phyloP scores from a whole-genome alignment of 2,329 filamentous ascomycete genomes.

The Colletotrichum siamense region DNA sequence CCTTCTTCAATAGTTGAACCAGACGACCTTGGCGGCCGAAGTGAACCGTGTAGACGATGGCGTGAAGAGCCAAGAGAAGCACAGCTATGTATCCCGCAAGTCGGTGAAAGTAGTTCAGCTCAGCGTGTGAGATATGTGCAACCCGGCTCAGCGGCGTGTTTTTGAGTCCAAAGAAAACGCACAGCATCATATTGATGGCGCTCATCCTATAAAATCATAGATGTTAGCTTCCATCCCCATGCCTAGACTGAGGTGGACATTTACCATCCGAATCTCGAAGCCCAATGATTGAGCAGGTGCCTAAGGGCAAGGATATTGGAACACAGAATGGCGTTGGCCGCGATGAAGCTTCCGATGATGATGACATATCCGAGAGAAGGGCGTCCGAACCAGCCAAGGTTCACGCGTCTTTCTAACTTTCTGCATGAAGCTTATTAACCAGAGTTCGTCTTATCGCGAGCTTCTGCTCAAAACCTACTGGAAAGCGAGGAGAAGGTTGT shows the following conservation, averaged over 20 bases:
- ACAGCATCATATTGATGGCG: slow-evolving; percentile 43
- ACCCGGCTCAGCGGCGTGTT: slow-evolving; percentile 50
- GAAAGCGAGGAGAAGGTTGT: background rate
- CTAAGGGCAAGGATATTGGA: background rate
- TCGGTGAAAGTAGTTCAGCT: slow-evolving; percentile 52
- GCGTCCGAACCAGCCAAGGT: background rate
- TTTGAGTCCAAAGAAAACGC: slow-evolving; percentile 50
- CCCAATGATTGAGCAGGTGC: slow-evolving; percentile 12
- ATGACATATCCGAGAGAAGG: background rate
- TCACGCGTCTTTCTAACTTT: background rate
- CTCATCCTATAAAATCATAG: slow-evolving; percentile 43
- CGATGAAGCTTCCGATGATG: background rate
- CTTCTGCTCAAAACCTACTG: background rate
- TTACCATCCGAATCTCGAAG: slow-evolving; percentile 29
- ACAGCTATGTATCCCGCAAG: slow-evolving; percentile 48
- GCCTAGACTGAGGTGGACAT: background rate
- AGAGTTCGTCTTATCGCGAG: background rate
- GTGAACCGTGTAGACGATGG: slow-evolving; percentile 34
- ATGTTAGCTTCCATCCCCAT: background rate
- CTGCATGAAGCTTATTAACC: background rate
- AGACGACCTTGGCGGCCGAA: slow-evolving; percentile 29
- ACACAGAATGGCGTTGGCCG: background rate
- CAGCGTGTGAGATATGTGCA: slow-evolving; percentile 47
- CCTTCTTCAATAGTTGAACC: slow-evolving; percentile 29
- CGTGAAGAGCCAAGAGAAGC: slow-evolving; percentile 40